Base-by-base conservation (phyloP, 2,329 filamentous ascomycete genomes). In the Diaporthe amygdali region DNA sequence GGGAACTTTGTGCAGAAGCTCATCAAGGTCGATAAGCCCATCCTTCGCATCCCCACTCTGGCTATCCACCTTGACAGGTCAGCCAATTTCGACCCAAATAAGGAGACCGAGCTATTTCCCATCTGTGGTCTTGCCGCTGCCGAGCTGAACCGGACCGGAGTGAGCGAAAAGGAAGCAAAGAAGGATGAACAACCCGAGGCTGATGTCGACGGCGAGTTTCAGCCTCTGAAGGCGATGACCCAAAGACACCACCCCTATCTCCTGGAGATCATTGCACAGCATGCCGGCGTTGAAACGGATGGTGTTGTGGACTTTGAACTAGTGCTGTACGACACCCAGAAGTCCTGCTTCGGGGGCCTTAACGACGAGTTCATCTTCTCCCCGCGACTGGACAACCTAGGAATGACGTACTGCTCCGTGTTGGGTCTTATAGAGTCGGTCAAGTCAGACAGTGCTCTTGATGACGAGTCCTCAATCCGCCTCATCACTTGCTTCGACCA, bases 401-500 rank as follows among this genome's bases (percentile, higher is more conserved):
- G 94, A 83, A 97, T 97, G 94, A 97, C 96, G 12, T 98, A 95
- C 85, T 98, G 96, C 84, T 93, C 93, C 74, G 91, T 96, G 68
- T 89, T 93, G 82, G 95, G 94, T 69, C 86, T 99, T 70, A 94
- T 98, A 77, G 88, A 92, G 74, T 98, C 96, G 0, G 85, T 97
- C 32, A 82, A 86, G 25, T 87, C 89, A 3, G 80, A 89, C 15
- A 83, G 86, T 5, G 88, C 92, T 7, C 88, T 98, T 34, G 90
- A 94, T 52, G 83, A 92, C 27, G 96, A 98, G 78, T 85, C 89
- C 4, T 92, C 90, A 22, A 98, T 98, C 78, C 94, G 96, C 55
- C 86, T 99, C n/a, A 92, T 97, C 75, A 93, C 95, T 44, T 94
- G 96, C 82, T 99, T 99, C 81, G 96, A 99, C 80, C 95, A 99